Conservation (phyloP, 495 filamentous ascomycete genomes). For the Aspergillus homomorphus region DNA sequence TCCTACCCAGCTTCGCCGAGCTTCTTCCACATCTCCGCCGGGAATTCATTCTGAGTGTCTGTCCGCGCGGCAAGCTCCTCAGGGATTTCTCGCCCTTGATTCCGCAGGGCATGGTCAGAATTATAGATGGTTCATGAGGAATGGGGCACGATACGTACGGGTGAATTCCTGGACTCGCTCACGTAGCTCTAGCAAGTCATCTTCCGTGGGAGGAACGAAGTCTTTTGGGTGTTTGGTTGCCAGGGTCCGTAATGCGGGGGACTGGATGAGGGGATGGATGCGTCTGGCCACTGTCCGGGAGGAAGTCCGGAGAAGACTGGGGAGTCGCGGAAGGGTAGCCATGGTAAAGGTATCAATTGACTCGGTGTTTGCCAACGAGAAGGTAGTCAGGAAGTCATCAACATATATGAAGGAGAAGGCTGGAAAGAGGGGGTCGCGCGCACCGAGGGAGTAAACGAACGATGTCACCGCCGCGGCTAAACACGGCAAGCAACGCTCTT, state of each 20-base stretch:
- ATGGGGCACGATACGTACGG: constrained; percentile 34
- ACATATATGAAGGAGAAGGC: background rate
- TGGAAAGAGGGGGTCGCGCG: constrained; percentile 6
- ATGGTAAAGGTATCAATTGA: constrained; percentile 20
- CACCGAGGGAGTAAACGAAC: background rate
- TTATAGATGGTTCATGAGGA: background rate
- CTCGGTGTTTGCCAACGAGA: too few species aligned
- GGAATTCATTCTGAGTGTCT: constrained; percentile 86
- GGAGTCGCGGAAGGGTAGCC: constrained; percentile 27
- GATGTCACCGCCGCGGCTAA: constrained; percentile 31
- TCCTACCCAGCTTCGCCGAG: constrained; percentile 75
- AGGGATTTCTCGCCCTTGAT: constrained; percentile 58
- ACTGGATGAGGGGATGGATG: constrained; percentile 27
- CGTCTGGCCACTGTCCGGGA: constrained; percentile 22
- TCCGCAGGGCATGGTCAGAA: background rate
- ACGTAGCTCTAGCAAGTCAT: constrained; percentile 79
- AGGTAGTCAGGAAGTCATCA: background rate
- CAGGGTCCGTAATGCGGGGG: constrained; percentile 34
- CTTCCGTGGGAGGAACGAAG: constrained; percentile 70
- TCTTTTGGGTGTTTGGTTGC: constrained; percentile 81
- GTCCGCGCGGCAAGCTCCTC: constrained; percentile 77
- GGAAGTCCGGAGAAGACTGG: constrained; percentile 33
- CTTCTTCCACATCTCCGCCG: constrained; percentile 88
- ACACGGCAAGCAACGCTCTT: constrained; percentile 35
- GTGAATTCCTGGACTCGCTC: constrained; percentile 93